A percentile compares a stretch with the other conserved stretches of the same genome.
phyloP scores from a whole-genome alignment of 225 moss, liverwort and hornwort genomes.

The Rhytidiadelphus loreus region DNA sequence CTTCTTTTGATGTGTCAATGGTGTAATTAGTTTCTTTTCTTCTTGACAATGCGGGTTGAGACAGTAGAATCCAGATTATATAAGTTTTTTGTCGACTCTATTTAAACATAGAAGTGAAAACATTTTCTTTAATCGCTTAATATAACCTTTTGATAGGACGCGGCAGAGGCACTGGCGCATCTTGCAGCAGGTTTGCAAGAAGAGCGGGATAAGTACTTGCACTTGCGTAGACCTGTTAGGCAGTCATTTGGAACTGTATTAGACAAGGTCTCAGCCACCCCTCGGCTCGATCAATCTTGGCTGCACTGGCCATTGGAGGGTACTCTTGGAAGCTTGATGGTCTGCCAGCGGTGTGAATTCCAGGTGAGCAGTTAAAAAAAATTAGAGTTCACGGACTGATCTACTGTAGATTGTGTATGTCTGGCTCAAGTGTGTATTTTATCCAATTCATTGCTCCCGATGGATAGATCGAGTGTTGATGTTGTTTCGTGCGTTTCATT shows the following conservation, averaged over 20 bases:
- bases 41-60: background rate
- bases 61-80: background rate
- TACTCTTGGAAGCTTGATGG: slow-evolving; percentile 77
- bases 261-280: slow-evolving; percentile 4
- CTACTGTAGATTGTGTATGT: background rate
- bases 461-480: background rate
- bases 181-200: slow-evolving; percentile 82
- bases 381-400: background rate
- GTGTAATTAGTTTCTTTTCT: background rate
- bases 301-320: slow-evolving; percentile 94
- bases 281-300: slow-evolving; percentile 60
- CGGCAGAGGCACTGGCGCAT: slow-evolving; percentile 78
- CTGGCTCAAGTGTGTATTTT: background rate
- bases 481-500: background rate
- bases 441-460: background rate
- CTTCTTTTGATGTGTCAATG: background rate
- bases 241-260: slow-evolving; percentile 68
- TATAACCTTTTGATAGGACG: slow-evolving; percentile 44
- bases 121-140: background rate
- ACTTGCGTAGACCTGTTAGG: slow-evolving; percentile 62
- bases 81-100: background rate
- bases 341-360: slow-evolving; percentile 78
- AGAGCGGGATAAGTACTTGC: slow-evolving; percentile 69
- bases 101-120: background rate
- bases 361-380: slow-evolving; percentile 35